Percentiles rank a stretch among this genome's conserved stretches.
These are phyloP conservation scores for Inosperma sp. DNA, from an alignment of 768 basidiomycete genomes.

Conservation along the genomic window DNA sequence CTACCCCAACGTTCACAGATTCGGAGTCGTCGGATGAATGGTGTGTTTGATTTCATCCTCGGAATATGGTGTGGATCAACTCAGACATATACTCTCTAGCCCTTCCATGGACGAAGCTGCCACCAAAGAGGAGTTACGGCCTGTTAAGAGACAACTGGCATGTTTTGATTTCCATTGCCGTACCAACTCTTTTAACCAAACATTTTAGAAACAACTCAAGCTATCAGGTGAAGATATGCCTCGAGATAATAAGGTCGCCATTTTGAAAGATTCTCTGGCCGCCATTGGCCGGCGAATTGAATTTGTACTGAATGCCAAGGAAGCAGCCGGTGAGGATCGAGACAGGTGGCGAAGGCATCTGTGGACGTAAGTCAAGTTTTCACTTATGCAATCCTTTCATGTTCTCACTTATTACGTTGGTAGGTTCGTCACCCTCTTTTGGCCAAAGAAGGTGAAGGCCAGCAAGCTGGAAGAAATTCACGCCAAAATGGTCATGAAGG, in stretches of 20 bases:
- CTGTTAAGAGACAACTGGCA: conserved; percentile 94
- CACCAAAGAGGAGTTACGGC: conserved; percentile 92
- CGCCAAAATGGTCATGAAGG: conserved; percentile 92
- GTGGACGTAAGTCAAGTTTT: conserved; percentile 76
- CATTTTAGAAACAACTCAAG: conserved; percentile 84
- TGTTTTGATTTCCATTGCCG: conserved; percentile 24
- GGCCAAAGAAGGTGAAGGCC: conserved; percentile 96
- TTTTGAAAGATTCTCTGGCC: conserved; percentile 91
- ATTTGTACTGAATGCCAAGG: conserved; percentile 68
- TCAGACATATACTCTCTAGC: conserved; percentile 34
- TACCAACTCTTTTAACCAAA: conserved; percentile 13
- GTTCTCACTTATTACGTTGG: conserved; percentile 8
- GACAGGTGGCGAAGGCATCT: conserved; percentile 89
- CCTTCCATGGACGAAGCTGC: conserved; percentile 92
- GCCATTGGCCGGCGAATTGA: conserved; percentile 94
- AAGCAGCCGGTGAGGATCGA: conserved; percentile 73
- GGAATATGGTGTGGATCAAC: conserved; percentile 8
- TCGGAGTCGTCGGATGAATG: conserved; percentile 91
- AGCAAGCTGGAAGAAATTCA: conserved; percentile 93
- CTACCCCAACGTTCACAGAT: conserved; percentile 96
- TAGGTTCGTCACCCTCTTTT: conserved; percentile 93
- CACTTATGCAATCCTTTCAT: background rate
- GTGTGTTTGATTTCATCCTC: conserved; percentile 40
- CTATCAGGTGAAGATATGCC: conserved; percentile 89
- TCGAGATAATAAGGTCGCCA: conserved; percentile 92